Percentiles rank a stretch among this genome's conserved stretches.
phyloP scores from a whole-genome alignment of 345 rosid species.

The Pseudoturritis turrita region DNA sequence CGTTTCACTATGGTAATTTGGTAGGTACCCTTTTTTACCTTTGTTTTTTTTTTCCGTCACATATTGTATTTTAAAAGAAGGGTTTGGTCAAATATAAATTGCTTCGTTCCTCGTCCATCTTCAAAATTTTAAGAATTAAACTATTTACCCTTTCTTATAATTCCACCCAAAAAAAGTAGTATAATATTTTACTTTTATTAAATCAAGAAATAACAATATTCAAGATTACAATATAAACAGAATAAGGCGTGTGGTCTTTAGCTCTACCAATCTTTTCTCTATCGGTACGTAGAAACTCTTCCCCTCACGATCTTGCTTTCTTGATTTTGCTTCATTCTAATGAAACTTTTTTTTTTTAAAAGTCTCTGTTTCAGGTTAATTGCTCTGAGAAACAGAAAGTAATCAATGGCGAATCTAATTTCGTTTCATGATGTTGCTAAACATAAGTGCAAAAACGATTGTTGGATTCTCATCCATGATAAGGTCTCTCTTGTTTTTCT shows the following conservation, averaged over 20 bases:
- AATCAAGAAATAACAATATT: neutral
- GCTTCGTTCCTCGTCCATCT: neutral
- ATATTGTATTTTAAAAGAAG: too few species aligned
- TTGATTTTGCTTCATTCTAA: neutral
- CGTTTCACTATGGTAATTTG: slow-evolving; percentile 13
- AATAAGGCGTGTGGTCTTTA: neutral
- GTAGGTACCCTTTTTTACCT: neutral
- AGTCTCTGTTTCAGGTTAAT: slow-evolving; percentile 2
- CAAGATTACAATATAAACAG: neutral
- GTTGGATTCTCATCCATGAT: slow-evolving; percentile 68
- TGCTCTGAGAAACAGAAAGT: neutral
- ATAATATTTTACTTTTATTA: neutral
- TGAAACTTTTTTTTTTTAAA: neutral
- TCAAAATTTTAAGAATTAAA: neutral
- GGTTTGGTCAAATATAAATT: neutral
- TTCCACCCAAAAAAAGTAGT: neutral
- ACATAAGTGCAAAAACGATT: slow-evolving; percentile 49
- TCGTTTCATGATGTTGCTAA: slow-evolving; percentile 47
- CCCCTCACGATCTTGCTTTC: neutral
- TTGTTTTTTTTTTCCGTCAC: too few species aligned
- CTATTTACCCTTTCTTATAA: neutral
- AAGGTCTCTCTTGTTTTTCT: slow-evolving; percentile 37
- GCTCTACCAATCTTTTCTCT: neutral
- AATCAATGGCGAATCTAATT: slow-evolving; percentile 34
- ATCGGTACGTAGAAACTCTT: slow-evolving; percentile 15